Conservation (phyloP, 192 early-diverging fungal genomes). For the Chytriomyces sp. region DNA sequence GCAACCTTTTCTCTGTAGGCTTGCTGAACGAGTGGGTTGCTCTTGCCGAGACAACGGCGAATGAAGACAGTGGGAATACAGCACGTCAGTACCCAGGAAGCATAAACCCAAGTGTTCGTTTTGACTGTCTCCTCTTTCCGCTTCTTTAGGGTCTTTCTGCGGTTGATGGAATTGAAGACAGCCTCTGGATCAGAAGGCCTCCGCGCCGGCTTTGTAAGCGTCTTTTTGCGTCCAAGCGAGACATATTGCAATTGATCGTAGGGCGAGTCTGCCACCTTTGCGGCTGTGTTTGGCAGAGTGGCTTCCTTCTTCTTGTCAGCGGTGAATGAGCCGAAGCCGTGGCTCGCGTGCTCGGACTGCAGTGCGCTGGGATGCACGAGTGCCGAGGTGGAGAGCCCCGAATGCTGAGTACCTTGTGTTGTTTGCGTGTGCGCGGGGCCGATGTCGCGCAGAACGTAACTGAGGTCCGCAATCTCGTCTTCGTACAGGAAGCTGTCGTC, state of each 20-base stretch:
- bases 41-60: slow-evolving; percentile 28
- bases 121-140: background rate
- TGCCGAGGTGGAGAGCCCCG: background rate
- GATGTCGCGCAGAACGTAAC: too few species aligned
- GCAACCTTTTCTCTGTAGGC: slow-evolving; percentile 96
- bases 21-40: slow-evolving; percentile 41
- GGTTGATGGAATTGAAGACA: slow-evolving; percentile 10
- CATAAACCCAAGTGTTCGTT: slow-evolving; percentile 61
- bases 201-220: slow-evolving; percentile 20
- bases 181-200: slow-evolving; percentile 12
- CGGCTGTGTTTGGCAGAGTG: too few species aligned
- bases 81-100: slow-evolving; percentile 64
- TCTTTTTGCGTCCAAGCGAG: slow-evolving; percentile 36
- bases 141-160: background rate
- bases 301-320: background rate
- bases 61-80: slow-evolving; percentile 41
- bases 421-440: too few species aligned
- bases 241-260: background rate
- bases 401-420: too few species aligned
- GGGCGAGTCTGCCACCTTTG: background rate
- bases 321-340: too few species aligned
- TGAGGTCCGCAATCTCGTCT: background rate
- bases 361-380: background rate
- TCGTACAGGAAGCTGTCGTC: slow-evolving; percentile 26
- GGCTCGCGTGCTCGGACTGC: too few species aligned